phyloP scores from a whole-genome alignment of 2,329 filamentous ascomycete species.

The Acephala macrosclerotiorum region DNA sequence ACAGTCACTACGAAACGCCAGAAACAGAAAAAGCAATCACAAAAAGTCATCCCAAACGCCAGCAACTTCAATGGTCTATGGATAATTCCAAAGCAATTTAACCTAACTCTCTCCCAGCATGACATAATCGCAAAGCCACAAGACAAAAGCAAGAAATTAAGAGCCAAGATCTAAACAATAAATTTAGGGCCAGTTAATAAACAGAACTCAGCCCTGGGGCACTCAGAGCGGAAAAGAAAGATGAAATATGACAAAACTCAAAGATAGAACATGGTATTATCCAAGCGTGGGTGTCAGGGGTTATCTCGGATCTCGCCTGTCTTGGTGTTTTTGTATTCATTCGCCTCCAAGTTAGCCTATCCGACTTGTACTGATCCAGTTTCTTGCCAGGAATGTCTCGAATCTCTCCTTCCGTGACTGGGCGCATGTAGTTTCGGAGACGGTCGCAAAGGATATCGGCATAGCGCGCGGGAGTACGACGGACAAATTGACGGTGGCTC shows the following conservation, averaged over 20 bases:
- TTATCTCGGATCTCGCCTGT: background rate
- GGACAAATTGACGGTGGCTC: conserved; percentile 21
- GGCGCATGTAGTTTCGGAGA: conserved; percentile 19
- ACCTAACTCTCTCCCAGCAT: too few species aligned
- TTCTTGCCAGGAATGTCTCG: background rate
- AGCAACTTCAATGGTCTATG: too few species aligned
- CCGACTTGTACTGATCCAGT: background rate
- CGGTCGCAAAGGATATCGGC: conserved; percentile 24
- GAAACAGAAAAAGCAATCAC: too few species aligned
- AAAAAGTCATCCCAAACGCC: too few species aligned
- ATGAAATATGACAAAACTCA: background rate
- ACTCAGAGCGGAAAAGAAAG: background rate
- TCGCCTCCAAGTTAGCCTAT: background rate
- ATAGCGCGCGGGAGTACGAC: conserved; percentile 25
- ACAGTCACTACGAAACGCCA: too few species aligned
- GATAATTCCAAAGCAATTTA: too few species aligned
- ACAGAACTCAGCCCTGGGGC: too few species aligned
- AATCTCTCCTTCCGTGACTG: background rate
- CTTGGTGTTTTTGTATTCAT: background rate
- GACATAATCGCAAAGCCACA: too few species aligned
- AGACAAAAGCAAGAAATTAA: too few species aligned
- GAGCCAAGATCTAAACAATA: too few species aligned
- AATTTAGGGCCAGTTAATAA: too few species aligned
- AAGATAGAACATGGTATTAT: conserved; percentile 16
- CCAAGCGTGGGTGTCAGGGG: background rate